Evolutionary conservation across 805 yeast genomes (phyloP).

Genomic region (Starmerella apicola): DNA sequence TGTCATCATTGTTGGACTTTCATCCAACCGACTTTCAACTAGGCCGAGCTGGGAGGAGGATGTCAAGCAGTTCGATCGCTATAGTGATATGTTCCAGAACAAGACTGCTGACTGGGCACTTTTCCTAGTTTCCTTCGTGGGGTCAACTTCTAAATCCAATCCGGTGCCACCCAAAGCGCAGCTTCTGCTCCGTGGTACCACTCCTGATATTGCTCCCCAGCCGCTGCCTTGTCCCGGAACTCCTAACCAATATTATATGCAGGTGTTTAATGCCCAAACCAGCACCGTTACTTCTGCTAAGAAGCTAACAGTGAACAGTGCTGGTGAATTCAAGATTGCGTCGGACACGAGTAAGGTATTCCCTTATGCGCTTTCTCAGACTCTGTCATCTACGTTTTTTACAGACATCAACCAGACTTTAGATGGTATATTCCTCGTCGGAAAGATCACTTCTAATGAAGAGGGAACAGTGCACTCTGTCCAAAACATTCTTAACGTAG

Average conservation of each 20-base stretch:
- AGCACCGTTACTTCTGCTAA: background rate
- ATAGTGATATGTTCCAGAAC: background rate
- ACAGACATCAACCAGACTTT: slow-evolving; percentile 12
- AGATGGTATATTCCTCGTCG: slow-evolving; percentile 12
- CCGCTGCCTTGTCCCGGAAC: slow-evolving; percentile 5
- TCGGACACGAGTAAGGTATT: background rate
- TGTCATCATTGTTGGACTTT: slow-evolving; percentile 5
- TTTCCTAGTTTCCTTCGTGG: slow-evolving; percentile 11
- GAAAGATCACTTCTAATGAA: background rate
- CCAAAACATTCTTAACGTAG: slow-evolving; percentile 9
- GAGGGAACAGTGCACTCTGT: slow-evolving; percentile 1
- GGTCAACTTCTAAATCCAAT: slow-evolving; percentile 10
- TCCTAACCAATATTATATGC: background rate
- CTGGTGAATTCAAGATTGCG: slow-evolving; percentile 5
- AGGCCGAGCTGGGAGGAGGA: slow-evolving; percentile 1
- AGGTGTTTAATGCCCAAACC: slow-evolving; percentile 3
- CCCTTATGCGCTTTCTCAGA: background rate
- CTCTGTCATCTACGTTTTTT: slow-evolving; percentile 3
- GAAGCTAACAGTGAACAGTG: slow-evolving; percentile 1
- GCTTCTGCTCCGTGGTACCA: slow-evolving; percentile 3
- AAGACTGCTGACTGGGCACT: slow-evolving; percentile 9
- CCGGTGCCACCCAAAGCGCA: slow-evolving; percentile 8
- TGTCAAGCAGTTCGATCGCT: background rate
- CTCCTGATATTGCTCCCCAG: slow-evolving; percentile 9
- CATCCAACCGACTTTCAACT: background rate